Base-by-base conservation (phyloP, 257 asterid genomes). In the Solanum tarapatanum region DNA sequence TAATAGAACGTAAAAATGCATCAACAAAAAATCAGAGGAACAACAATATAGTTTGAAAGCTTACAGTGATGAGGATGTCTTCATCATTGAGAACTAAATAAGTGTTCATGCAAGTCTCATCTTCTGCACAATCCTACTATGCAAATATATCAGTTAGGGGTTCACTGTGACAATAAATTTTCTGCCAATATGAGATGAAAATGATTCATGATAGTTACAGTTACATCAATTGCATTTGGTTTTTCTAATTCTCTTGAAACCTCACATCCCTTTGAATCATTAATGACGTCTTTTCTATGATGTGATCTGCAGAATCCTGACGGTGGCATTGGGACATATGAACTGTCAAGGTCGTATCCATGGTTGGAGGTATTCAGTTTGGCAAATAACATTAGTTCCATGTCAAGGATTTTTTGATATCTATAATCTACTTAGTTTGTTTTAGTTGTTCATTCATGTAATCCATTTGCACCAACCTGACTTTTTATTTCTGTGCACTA, bases 261-360 rank as follows among this genome's bases (percentile, higher is more conserved):
- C 1, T 17, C 83, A 75, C 1, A 75, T 36, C 7, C 3, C 55
- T 11, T 37, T 36, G 51, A 11, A 75, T 36, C 6, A 75, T 36
- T 75, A 11, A 75, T 75, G 55, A 75, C 7, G 11, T 36, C 55
- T 75, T 75, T 23, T 36, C 83, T 75, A 75, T 41, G 55, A 36
- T 36, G 30, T 36, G 85, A 64, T 90, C 88, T 88, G 88, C 95
- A 97, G 99, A 97, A 97, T 80, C 80, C 83, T 37, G 94, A 80
- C 45, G 99, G 99, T 88, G 98, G 99, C 86, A 92, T 93, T 87
- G 99, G 98, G 87, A 94, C 99, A 35, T 95, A 97, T 91, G 99
- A 95, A 89, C 94, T 95, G 89, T 94, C 99, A 89, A 92, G 99
- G 91, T 97, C 99, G 84, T 97, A 97, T 92, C 91, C 97, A 85